These are phyloP conservation scores for Zoysia pacifica DNA, from an alignment of 176 grass and related monocot genomes.

Conservation along the genomic window DNA sequence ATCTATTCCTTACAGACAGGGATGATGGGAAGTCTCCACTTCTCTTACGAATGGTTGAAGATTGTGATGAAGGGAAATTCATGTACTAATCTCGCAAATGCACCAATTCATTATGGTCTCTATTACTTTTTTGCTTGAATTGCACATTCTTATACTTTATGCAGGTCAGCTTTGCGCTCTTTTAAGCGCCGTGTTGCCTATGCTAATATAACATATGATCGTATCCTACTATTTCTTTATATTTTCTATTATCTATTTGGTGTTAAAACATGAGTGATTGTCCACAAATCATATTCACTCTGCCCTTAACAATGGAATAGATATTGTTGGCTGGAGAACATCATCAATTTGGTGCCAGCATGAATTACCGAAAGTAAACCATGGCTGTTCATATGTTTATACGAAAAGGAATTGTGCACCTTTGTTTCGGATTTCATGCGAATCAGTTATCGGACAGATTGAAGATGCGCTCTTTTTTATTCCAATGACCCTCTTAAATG, in stretches of 20 bases:
- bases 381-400: background rate
- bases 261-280: background rate
- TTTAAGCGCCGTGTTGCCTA: slow-evolving; percentile 83
- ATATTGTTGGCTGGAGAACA: slow-evolving; percentile 97
- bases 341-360: slow-evolving; percentile 72
- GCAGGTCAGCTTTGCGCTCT: slow-evolving; percentile 81
- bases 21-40: slow-evolving; percentile 77
- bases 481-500: background rate
- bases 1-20: slow-evolving; percentile 85
- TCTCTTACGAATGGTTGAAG: slow-evolving; percentile 81
- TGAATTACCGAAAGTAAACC: slow-evolving; percentile 81
- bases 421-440: background rate
- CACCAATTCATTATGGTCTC: slow-evolving; percentile 3
- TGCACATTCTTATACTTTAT: slow-evolving; percentile 22
- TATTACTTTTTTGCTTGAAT: background rate
- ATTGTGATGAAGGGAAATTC: slow-evolving; percentile 89
- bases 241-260: slow-evolving; percentile 17
- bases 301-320: slow-evolving; percentile 66
- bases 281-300: background rate
- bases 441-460: background rate
- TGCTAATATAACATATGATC: slow-evolving; percentile 87
- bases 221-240: slow-evolving; percentile 58
- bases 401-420: background rate
- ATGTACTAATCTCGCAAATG: slow-evolving; percentile 46
- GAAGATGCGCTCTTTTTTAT: background rate